phyloP scores from a whole-genome alignment of 768 basidiomycete species.

The Trichaptum fuscoviolaceum region DNA sequence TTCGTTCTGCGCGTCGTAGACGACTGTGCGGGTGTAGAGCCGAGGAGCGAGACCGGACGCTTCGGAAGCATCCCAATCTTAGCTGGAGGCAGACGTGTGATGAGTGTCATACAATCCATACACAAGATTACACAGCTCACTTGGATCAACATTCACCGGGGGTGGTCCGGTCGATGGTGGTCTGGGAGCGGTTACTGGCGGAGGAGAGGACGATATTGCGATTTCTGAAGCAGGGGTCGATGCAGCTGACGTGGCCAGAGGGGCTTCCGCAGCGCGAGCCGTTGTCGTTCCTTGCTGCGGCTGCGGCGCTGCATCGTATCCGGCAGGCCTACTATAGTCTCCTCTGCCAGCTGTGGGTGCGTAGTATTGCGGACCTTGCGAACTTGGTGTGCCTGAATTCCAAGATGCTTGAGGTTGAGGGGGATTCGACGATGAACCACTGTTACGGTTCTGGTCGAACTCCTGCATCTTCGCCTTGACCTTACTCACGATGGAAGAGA shows the following conservation, averaged over 20 bases:
- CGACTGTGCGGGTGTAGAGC: neutral
- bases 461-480: slow-evolving; percentile 84
- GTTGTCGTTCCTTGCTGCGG: neutral
- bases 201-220: neutral
- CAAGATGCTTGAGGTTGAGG: neutral
- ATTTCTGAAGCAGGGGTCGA: neutral
- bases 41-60: slow-evolving; percentile 20
- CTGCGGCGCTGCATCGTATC: neutral
- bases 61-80: slow-evolving; percentile 24
- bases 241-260: neutral
- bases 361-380: neutral
- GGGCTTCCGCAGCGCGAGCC: neutral
- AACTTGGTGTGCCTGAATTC: neutral
- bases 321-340: neutral
- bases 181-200: slow-evolving; percentile 1
- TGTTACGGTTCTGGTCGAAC: slow-evolving; percentile 43
- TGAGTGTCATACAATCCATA: neutral
- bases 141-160: slow-evolving; percentile 1
- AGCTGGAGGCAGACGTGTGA: neutral
- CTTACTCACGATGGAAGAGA: slow-evolving; percentile 64
- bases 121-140: neutral
- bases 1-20: slow-evolving; percentile 1
- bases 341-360: neutral
- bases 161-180: slow-evolving; percentile 2
- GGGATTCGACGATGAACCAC: neutral